Percentiles rank a stretch among this genome's conserved stretches.
Conservation (phyloP, 345 rosid genomes). For the Lumnitzera littorea region DNA sequence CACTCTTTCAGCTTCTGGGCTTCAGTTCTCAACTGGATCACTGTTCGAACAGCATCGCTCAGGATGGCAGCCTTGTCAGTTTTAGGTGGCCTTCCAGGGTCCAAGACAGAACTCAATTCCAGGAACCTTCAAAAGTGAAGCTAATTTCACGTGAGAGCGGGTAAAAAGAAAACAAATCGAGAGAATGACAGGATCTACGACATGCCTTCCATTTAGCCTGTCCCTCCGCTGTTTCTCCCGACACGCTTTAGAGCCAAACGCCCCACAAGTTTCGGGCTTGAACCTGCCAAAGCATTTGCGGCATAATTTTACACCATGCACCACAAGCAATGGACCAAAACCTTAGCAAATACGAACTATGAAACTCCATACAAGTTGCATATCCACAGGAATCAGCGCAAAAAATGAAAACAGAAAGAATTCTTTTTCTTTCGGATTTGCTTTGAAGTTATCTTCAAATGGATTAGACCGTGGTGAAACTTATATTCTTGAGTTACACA, state of each 20-base stretch:
- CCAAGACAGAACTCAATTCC: conserved; percentile 7
- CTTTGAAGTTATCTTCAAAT: too few species aligned
- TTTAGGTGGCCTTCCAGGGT: conserved; percentile 7
- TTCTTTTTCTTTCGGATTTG: too few species aligned
- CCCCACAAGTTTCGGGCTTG: background rate
- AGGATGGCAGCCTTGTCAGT: conserved; percentile 6
- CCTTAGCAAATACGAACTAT: too few species aligned
- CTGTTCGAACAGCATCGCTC: conserved; percentile 11
- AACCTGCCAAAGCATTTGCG: conserved; percentile 4
- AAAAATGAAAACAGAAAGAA: too few species aligned
- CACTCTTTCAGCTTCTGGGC: conserved; percentile 5
- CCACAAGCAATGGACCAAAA: too few species aligned
- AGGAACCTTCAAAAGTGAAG: conserved; percentile 1
- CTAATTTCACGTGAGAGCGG: background rate
- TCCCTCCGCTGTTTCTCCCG: conserved; percentile 10
- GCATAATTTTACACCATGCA: too few species aligned
- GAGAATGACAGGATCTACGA: background rate
- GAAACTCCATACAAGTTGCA: too few species aligned
- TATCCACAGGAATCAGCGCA: too few species aligned
- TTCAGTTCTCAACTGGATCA: conserved; percentile 6
- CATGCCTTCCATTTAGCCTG: conserved; percentile 10
- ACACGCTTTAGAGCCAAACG: conserved; percentile 5
- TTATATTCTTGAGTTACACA: too few species aligned
- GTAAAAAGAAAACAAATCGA: background rate
- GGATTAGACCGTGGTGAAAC: too few species aligned